phyloP scores from a whole-genome alignment of 805 yeast genomes.

The Candida nanaspora region DNA sequence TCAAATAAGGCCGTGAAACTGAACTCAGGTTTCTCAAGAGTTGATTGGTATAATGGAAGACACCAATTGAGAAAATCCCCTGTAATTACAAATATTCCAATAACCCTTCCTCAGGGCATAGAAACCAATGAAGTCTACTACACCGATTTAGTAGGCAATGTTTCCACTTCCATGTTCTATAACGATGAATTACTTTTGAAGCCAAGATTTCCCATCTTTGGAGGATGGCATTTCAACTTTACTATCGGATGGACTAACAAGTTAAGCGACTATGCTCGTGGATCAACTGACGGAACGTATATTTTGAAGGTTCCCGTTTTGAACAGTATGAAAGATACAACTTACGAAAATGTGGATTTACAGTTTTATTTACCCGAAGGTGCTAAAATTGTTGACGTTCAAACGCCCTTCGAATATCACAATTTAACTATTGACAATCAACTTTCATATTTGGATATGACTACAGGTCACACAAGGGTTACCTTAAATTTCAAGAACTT shows the following conservation, averaged over 20 bases:
- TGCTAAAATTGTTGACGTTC: slow-evolving; percentile 49
- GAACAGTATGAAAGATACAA: slow-evolving; percentile 62
- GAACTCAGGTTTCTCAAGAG: slow-evolving; percentile 67
- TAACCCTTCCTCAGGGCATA: slow-evolving; percentile 39
- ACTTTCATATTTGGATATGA: slow-evolving; percentile 62
- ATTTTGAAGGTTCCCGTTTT: slow-evolving; percentile 63
- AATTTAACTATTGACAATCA: slow-evolving; percentile 22
- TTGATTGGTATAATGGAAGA: slow-evolving; percentile 62
- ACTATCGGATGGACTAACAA: slow-evolving; percentile 88
- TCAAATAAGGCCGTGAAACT: slow-evolving; percentile 70
- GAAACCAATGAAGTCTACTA: slow-evolving; percentile 61
- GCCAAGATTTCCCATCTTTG: slow-evolving; percentile 93
- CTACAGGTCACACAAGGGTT: slow-evolving; percentile 71
- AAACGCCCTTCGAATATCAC: slow-evolving; percentile 44
- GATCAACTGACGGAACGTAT: slow-evolving; percentile 38
- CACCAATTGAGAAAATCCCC: slow-evolving; percentile 45
- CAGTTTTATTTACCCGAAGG: slow-evolving; percentile 83
- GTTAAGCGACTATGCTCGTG: slow-evolving; percentile 45
- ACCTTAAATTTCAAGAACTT: slow-evolving; percentile 53
- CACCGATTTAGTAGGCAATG: slow-evolving; percentile 90
- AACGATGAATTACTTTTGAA: slow-evolving; percentile 46
- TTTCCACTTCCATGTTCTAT: slow-evolving; percentile 58
- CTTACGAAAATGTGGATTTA: slow-evolving; percentile 53
- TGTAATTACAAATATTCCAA: slow-evolving; percentile 53
- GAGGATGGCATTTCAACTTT: slow-evolving; percentile 94